Base-by-base conservation (phyloP, 805 yeast genomes). In the Suhomyces prunicola region DNA sequence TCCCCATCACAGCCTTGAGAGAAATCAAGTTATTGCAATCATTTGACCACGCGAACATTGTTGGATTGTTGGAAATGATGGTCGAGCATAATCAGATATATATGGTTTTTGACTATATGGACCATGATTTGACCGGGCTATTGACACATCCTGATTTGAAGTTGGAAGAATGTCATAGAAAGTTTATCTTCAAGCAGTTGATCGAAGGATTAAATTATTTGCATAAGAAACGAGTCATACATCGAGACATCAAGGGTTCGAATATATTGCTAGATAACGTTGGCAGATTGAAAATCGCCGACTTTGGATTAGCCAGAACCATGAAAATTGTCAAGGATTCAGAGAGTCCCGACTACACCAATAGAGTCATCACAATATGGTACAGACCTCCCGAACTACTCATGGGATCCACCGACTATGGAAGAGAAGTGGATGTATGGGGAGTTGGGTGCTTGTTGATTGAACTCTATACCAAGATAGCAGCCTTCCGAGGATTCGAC, bases 331-430 rank as follows among this genome's bases (percentile, higher is more conserved):
- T 80, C 35, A 73, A 73, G 55, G 66, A 72, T 3, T 76, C 78
- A 7, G 81, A 80, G 47, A 75, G 81, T 19, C 88, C 89, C 3
- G 94, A 91, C 61, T 93, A 93, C 69, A 93, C 99, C 1, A 94
- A 94, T 67, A 74, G 99, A 52, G 98, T 94, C 41, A 94, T 94
- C 50, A 94, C 99, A 0, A 74, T 94, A 39, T 94, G 99, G 99
- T 93, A 94, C 68, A 80, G 99, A 54, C 99, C 99, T 1, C 98
- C 98, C 0, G 99, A 93, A 68, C 77, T 94, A 31, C 73, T 94
- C 39, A 70, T 94, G 53, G 99, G 99, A 1, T 85, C 96, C 0
- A 92, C 98, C 0, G 86, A 85, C 54, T 94, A 94, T 69, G 94
- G 92, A 0, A 73, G 90, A 41, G 97, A 89, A 61, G 94, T 94